Base-by-base conservation (phyloP, 805 yeast genomes). In the Blastobotrys chiropterorum region DNA sequence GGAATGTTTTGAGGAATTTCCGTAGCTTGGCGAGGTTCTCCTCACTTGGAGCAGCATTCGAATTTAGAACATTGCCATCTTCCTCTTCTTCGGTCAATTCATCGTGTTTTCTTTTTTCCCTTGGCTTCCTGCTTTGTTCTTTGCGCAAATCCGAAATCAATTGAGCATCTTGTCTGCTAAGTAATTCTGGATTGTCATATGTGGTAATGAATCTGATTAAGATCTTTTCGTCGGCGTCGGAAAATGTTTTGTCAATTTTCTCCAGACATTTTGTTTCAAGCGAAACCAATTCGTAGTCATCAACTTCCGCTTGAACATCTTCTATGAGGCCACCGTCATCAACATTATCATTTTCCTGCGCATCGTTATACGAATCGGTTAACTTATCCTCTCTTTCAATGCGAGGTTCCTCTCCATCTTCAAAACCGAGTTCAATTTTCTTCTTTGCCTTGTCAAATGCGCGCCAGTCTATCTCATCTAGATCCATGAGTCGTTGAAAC, bases 211-310 rank as follows among this genome's bases (percentile, higher is more conserved):
- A 50, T 2, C 42, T 38, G 20, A 7, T 26, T 5, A 54, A 46
- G 13, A 41, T 42, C 14, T 40, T 20, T 41, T 54, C 54, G 40
- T 54, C 53, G 5, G 52, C 44, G 13, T 15, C 40, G 14, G 56
- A 48, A 3, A 48, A 38, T 6, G 44, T 39, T 16, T 17, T 15
- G 42, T 54, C 56, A n/a, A 38, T 17, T 15, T 20, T 11, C 21
- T 54, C 53, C 17, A 54, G 40, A 13, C 19, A 21, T 6, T 30
- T 40, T 13, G 43, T 44, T 16, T 54, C 56, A 19, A 42, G 16
- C 17, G 26, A 22, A 2, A 22, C 17, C 15, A 21, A 19, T 43
- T 47, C 38, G 8, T 13, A 22, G 21, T 45, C 38, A 6, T 17
- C 19, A 14, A 16, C 31, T 21, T 52, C 53, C 2, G 42, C 48